phyloP scores from a whole-genome alignment of 441 rosid species.

The Populus trichocarpa region DNA sequence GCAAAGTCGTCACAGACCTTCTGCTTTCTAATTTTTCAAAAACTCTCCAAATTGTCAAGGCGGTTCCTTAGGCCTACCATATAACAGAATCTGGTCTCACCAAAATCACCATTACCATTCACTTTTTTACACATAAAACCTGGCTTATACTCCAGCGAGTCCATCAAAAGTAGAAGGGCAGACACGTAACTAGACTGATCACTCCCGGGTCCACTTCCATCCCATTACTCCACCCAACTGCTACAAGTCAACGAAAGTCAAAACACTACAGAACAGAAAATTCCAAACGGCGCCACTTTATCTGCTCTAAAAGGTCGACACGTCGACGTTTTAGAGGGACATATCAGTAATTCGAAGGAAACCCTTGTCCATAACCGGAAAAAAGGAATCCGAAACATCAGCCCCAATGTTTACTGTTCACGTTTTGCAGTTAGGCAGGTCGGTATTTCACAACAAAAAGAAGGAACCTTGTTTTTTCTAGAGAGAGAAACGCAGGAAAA shows the following conservation, averaged over 20 bases:
- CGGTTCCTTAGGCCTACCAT: conserved; percentile 30
- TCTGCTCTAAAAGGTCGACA: not conserved
- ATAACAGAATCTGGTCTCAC: conserved; percentile 14
- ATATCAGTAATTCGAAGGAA: conserved; percentile 19
- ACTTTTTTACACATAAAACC: conserved; percentile 4
- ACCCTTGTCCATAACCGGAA: conserved; percentile 23
- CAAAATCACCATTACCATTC: not conserved
- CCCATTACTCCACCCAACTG: not conserved
- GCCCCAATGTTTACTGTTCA: conserved; percentile 11
- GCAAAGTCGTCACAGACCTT: conserved; percentile 6
- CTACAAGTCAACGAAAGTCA: conserved; percentile 16
- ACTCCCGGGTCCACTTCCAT: conserved; percentile 3
- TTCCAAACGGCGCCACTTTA: conserved; percentile 9
- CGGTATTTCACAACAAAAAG: conserved; percentile 15
- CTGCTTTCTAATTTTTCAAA: not conserved
- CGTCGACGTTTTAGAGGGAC: conserved; percentile 14
- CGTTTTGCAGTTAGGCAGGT: conserved; percentile 47
- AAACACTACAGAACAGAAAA: not conserved
- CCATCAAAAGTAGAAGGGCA: not conserved
- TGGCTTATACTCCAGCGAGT: not conserved
- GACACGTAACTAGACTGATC: not conserved
- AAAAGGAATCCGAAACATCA: conserved; percentile 26
- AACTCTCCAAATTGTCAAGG: conserved; percentile 17
- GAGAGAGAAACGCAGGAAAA: not conserved
- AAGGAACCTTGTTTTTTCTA: not conserved